Evolutionary conservation across 371 early-diverging fungal genomes (phyloP), one percentile per base, ranked within the genome.

Genomic region (Rhizopus delemar): DNA sequence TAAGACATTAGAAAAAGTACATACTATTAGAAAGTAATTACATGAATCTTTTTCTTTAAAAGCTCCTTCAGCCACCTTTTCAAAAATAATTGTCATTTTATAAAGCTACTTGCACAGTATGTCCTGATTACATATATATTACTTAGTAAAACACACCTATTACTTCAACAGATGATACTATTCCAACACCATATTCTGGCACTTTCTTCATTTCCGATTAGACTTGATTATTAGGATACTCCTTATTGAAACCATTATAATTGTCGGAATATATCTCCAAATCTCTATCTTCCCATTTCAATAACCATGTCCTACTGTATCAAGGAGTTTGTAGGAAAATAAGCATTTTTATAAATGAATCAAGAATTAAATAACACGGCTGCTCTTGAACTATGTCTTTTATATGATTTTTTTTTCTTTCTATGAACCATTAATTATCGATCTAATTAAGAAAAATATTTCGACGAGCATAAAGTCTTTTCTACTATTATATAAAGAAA

Each of bases 401-500:
- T 48, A 48, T 48, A 48, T 48, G 48, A 28, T 48, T 48, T 48
- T 28, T 48, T 48, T 48, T 31, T n/a, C 48, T 48, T 48, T 31
- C 48, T 48, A 28, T 28, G 48, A 48, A 48, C 48, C 48, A 48
- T 48, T 48, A 48, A 28, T 48, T 48, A 48, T 48, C 48, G 48
- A 48, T 48, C 48, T 48, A 48, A 48, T 48, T 48, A 48, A 48
- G 48, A 48, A 48, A 11, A 48, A 28, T 48, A 48, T 48, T 48
- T 48, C 48, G 48, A 48, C 48, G 48, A 48, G 48, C 48, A 48
- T 48, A 48, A 48, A 48, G 48, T 48, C 48, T 48, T 48, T 48
- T 48, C 48, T 48, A 48, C 48, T 48, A 48, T 48, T 48, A 48
- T 48, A 48, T 48, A 48, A 48, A 48, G 48, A 48, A 15, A 28